Base-by-base conservation (phyloP, 371 early-diverging fungal genomes). In the Mortierella sp. region DNA sequence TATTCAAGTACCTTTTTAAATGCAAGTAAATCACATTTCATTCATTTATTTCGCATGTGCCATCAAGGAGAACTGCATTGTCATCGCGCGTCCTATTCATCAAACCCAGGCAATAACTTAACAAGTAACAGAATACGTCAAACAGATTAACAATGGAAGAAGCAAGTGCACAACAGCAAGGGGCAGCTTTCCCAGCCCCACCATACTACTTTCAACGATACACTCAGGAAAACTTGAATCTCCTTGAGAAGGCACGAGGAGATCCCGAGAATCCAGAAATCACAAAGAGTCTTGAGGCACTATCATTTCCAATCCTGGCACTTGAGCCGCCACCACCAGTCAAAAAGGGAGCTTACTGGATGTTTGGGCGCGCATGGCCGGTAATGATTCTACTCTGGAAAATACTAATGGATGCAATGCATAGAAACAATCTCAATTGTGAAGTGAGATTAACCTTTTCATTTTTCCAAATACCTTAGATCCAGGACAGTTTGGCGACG, bases 361-460 rank as follows among this genome's bases (percentile, higher is more conserved):
- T 89, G 35, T 95, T 95, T 88, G 93, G 92, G 29, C 91, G 91
- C 40, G 78, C 83, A 56, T 92, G 92, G 91, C 90, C 87, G 67
- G 93, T 92, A 85, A 71, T 76, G 26, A 60, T 56, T 47, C 22
- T 15, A 31, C 2, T 15, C 31, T 5, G 22, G 26, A 8, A 12
- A 15, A 12, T 5, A 28, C 2, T 22, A 17, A 40, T 19, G 17
- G n/a, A 35, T 49, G 40, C 40, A 15, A 40, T 34, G 17, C 19
- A 34, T n/a, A 22, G 19, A 22, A 22, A n/a, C n/a, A n/a, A 35
- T 28, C 13, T 1, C 2, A 13, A 26, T 15, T 28, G n/a, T 8
- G 6, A 26, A 32, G 26, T 8, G 26, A 51, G 17, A 51, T 26
- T 8, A 55, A 55, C 49, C 51, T 28, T 49, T 62, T 12, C 49